Evolutionary conservation across 176 grass and related monocot genomes (phyloP), one percentile per base, ranked within the genome.

Genomic region (Triticum timopheevii): DNA sequence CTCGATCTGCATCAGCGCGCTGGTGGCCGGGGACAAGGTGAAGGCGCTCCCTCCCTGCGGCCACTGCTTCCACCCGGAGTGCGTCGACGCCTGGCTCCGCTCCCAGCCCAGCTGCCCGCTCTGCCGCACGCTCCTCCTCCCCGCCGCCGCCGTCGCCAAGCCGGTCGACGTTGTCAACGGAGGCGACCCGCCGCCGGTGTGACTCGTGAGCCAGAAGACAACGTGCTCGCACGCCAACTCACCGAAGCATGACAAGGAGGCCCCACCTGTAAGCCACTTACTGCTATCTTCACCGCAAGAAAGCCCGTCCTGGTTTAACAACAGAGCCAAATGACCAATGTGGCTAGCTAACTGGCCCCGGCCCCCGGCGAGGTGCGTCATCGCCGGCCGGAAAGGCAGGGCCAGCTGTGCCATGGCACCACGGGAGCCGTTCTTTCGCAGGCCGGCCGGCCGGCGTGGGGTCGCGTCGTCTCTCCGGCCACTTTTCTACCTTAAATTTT

Each of bases 11-110:
- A 88, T 98, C 76, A 87, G 83, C 65, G 83, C 64, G 74, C 66
- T 98, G 62, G 81, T 40, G 33, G 88, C 70, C n/a, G 91, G 93
- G 6, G 90, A 94, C 80, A 95, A 94, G 86, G 96, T 98, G 19
- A 98, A 94, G 87, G 63, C 54, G 54, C 83, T 98, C 73, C 93
- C 91, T 28, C 78, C 76, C 8, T 98, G 96, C 79, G 85, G 78
- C 52, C 96, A 95, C 83, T 70, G 84, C 35, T 98, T 98, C 90
- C 91, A 98, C 87, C 88, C 90, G 70, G 92, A 92, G 69, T 98
- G 96, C 91, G 92, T 95, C 74, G 93, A 98, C 49, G 87, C 63
- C 33, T 95, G 96, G 96, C 88, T 98, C 33, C 79, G 78, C 1
- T 84, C 79, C 5, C 91, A 95, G 22, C 47, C 91, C 42, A 98